Evolutionary conservation across 2,329 filamentous ascomycete genomes (phyloP).

Genomic region (Botrytis elliptica): DNA sequence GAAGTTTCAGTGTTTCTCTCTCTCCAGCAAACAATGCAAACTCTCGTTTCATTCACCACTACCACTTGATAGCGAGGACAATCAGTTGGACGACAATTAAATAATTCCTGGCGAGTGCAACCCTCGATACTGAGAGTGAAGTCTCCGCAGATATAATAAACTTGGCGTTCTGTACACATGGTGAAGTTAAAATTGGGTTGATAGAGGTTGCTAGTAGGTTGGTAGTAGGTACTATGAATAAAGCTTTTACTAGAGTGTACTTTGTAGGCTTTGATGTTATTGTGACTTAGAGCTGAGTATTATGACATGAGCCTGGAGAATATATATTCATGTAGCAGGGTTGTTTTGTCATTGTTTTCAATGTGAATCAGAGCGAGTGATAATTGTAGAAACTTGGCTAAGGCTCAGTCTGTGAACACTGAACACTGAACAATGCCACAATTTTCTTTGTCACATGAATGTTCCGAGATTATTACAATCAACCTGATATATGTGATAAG

Average conservation of each 20-base stretch:
- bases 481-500: neutral
- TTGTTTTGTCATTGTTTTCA: neutral
- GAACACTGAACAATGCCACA: neutral
- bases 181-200: neutral
- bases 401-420: neutral
- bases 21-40: neutral
- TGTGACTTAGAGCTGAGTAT: neutral
- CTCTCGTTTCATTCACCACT: neutral
- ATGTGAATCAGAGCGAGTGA: neutral
- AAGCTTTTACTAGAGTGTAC: neutral
- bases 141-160: neutral
- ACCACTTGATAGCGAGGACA: neutral
- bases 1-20: neutral
- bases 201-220: neutral
- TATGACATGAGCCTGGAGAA: neutral
- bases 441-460: too few species aligned
- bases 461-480: neutral
- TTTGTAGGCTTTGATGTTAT: neutral
- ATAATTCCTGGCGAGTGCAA: neutral
- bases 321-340: neutral
- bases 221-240: neutral
- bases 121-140: neutral
- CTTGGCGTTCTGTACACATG: neutral
- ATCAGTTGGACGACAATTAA: neutral
- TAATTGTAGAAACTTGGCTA: neutral